These are phyloP conservation scores for Prunus mongolica DNA, from an alignment of 306 rosid species.

Conservation along the genomic window DNA sequence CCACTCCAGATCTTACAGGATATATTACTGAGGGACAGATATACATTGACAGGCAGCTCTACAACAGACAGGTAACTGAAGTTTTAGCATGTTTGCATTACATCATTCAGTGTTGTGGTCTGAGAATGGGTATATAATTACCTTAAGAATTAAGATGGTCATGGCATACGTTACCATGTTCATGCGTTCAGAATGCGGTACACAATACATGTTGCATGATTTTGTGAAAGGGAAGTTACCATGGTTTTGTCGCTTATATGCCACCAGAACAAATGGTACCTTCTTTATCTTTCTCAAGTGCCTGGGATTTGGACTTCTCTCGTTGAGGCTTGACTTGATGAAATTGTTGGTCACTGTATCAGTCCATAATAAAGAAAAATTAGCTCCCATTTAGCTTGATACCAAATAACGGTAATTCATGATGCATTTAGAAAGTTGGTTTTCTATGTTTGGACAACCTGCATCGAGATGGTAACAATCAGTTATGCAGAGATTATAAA, in stretches of 20 bases:
- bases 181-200: neutral
- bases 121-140: neutral
- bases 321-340: neutral
- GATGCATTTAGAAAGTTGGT: slow-evolving; percentile 14
- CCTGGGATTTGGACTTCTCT: neutral
- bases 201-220: neutral
- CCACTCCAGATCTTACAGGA: slow-evolving; percentile 99
- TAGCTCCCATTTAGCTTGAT: neutral
- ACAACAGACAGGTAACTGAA: slow-evolving; percentile 82
- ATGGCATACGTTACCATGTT: neutral
- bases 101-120: neutral
- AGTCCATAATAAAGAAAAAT: neutral
- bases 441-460: neutral
- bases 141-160: neutral
- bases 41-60: slow-evolving; percentile 90
- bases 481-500: slow-evolving; percentile 5
- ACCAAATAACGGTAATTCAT: neutral
- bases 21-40: slow-evolving; percentile 99
- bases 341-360: neutral
- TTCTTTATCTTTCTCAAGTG: neutral
- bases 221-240: neutral
- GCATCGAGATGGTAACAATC: slow-evolving; percentile 14
- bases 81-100: neutral
- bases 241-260: neutral
- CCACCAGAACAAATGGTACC: neutral